These are phyloP conservation scores for Colletotrichum paranaense DNA, from an alignment of 2,329 filamentous ascomycete species.

Conservation along the genomic window DNA sequence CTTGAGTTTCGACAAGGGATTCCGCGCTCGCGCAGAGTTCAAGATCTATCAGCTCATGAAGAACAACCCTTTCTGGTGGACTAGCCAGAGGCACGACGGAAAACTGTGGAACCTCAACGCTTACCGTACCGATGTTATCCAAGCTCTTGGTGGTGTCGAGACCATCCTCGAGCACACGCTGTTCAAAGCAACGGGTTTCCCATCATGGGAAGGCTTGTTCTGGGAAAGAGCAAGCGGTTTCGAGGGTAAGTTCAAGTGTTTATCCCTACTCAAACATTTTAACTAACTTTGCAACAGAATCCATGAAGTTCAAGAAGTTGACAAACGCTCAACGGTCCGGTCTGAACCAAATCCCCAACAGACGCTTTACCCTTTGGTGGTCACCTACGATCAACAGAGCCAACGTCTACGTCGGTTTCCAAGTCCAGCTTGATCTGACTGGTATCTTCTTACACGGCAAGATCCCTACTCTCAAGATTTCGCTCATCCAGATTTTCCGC, in stretches of 20 bases:
- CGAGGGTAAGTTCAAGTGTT: not conserved
- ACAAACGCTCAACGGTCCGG: slow-evolving; percentile 97
- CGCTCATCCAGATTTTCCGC: slow-evolving; percentile 98
- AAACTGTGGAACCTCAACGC: slow-evolving; percentile 98
- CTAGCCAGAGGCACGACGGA: slow-evolving; percentile 94
- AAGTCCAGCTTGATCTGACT: slow-evolving; percentile 96
- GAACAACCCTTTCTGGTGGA: slow-evolving; percentile 99
- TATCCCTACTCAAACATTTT: not conserved
- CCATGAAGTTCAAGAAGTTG: slow-evolving; percentile 99
- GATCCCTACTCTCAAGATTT: slow-evolving; percentile 98
- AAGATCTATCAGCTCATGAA: slow-evolving; percentile 99
- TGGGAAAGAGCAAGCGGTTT: slow-evolving; percentile 73
- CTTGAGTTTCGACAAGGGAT: slow-evolving; percentile 97
- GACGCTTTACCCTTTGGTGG: slow-evolving; percentile 99
- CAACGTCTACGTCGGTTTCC: slow-evolving; percentile 99
- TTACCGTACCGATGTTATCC: slow-evolving; percentile 96
- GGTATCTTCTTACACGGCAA: slow-evolving; percentile 99
- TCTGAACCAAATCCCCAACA: slow-evolving; percentile 98
- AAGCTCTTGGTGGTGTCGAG: slow-evolving; percentile 94
- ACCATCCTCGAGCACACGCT: slow-evolving; percentile 97
- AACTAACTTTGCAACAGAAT: slow-evolving; percentile 45
- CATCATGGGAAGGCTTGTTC: slow-evolving; percentile 96
- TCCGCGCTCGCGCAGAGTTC: slow-evolving; percentile 94
- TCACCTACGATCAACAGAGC: slow-evolving; percentile 92
- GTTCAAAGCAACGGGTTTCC: slow-evolving; percentile 97